Evolutionary conservation across 1,284 basidiomycete genomes (phyloP), one percentile per base, ranked within the genome.

Genomic region (Pseudozyma sp.): DNA sequence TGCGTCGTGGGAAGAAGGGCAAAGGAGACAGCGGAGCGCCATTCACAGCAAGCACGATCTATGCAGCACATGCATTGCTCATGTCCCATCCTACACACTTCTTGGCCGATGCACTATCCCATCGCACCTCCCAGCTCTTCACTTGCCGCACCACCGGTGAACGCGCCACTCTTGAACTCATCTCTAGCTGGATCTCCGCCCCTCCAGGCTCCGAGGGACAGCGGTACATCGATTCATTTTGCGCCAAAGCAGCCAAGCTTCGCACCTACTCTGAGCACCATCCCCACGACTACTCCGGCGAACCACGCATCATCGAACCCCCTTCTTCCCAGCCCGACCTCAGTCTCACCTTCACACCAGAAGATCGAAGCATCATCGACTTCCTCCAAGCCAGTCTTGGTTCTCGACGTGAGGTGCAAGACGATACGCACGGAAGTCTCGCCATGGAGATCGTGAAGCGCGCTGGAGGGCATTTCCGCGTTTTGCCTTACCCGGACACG

Each of bases 61-160:
- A 92, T 68, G 93, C 92, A 0, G 88, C 91, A 0, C 94, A 97
- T 85, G 88, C 88, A 60, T 88, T 91, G 67, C 86, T 97, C 70
- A 92, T 96, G 90, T 84, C 87, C 10, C 86, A 89, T 13, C 83
- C 90, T 1, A 80, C 88, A 18, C 86, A 91, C 51, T 98, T 93
- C 76, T 82, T 92, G 19, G 89, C 91, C 0, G 88, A 90, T 55
- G 84, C 87, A 21, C 84, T 86, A 36, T 86, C 87, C 40, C 92
- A 93, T 85, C 87, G 89, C 45, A 78, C 86, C 13, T 87, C 87
- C 4, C 90, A 91, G 53, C 86, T 81, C 0, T 94, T 95, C 86
- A 83, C 88, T 40, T 89, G 95, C 42, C 90, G 94, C 3, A 92
- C 92, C 1, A 85, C 86, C 35, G 86, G 86, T 0, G 89, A 93